Base-by-base conservation (phyloP, 2,329 filamentous ascomycete species). In the Parascedosporium putredinis region DNA sequence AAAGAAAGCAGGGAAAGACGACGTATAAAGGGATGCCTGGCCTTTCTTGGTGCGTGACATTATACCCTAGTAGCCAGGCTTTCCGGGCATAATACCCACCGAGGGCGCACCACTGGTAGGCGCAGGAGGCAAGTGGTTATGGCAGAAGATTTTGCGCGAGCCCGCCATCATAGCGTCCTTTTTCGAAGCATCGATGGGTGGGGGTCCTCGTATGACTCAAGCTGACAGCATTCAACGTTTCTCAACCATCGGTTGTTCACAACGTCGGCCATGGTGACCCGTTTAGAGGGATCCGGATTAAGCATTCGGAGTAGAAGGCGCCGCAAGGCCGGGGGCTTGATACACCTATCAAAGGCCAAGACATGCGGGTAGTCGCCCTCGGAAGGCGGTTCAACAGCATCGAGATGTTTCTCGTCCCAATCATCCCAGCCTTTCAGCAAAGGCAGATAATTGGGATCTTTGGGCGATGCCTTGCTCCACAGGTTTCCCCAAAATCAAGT, bases 221-320 rank as follows among this genome's bases (percentile, higher is more conserved):
- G 67, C 57, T 87, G 83, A 62, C 88, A 94, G 67, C 88, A 93
- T 57, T 90, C 85, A 36, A 89, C 78, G 48, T 74, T 77, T 67
- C 79, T 84, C 58, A 93, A 69, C 75, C 81, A 88, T n/a, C 82
- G 73, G 57, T 86, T 79, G 54, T 75, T 79, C 49, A 88, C 67
- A 1, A 87, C 80, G 1, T 87, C 78, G 5, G 74, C 67, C 47
- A 93, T 86, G 24, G 74, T 78, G 56, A 84, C 80, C 38, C 89
- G 84, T 61, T 80, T 80, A 6, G 68, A 64, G 0, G 89, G 87
- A 55, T 89, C 71, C 0, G 88, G 88, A 62, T 95, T 82, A 27
- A 95, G 74, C 88, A 95, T 94, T 61, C 79, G 81, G 47, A 93
- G 68, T 9, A 95, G 67, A 4, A 94, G 68, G 9, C 83, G 79